Base-by-base conservation (phyloP, 139 green algal genomes). In the Edaphochlamys debaryana region DNA sequence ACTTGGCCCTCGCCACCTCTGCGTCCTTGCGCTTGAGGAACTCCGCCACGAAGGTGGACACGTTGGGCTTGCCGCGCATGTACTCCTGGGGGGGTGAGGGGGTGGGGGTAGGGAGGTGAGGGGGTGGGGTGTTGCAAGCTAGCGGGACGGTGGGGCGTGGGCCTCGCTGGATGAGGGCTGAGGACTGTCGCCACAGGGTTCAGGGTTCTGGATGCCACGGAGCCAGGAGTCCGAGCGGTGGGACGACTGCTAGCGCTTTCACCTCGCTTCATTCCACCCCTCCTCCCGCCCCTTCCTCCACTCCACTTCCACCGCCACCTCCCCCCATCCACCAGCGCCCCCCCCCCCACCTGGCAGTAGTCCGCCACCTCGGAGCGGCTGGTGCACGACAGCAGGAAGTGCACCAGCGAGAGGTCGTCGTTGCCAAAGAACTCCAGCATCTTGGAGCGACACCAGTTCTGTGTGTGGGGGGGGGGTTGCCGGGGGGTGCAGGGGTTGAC, bases 1-100 rank as follows among this genome's bases (percentile, higher is more conserved):
- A 88, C 30, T 63, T 36, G 30, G 63, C 79, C 25, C 80, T 48
- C 41, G 86, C 70, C 38, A 85, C 25, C 78, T 95, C 89, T 20
- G 87, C 89, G 52, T 91, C 82, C 80, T 93, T 94, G 58, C 89
- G 85, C 76, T 92, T 92, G n/a, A 98, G 79, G 84, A 98, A 97
- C 89, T 98, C 95, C 23, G 88, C 86, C 3, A 94, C 89, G 81
- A 98, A 98, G 30, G 85, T 88, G 15, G 89, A 89, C 30, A 94
- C 90, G 66, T 90, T 89, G 20, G 92, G 68, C 42, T 91, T 92
- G 52, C 86, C 74, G 17, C 88, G 90, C 48, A 96, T 86, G 89
- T 95, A 95, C 52, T 69, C 63, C 78, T 83, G 77, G 1, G 41
- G 22, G 54, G 17, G 87, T 36, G 30, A 23, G 6, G n/a, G 7